phyloP scores from a whole-genome alignment of 2,329 filamentous ascomycete species.

The Aaosphaeria pasadenensis region DNA sequence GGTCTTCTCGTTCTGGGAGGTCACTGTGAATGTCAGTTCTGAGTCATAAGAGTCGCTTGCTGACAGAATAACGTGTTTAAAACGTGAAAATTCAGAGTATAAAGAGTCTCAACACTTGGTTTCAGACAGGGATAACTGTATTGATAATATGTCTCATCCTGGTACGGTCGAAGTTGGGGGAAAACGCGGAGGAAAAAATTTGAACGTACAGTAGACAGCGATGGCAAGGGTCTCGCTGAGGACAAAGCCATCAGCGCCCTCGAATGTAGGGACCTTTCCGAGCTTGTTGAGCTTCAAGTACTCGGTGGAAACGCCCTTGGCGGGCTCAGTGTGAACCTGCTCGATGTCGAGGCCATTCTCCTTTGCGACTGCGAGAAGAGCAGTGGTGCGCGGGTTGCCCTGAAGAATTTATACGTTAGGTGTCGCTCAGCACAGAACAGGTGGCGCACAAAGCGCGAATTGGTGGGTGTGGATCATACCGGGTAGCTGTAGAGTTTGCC shows the following conservation, averaged over 20 bases:
- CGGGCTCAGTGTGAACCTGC: slow-evolving; percentile 68
- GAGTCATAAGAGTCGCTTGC: slow-evolving; percentile 22
- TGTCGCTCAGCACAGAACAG: not conserved
- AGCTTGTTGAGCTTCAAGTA: slow-evolving; percentile 85
- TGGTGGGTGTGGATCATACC: slow-evolving; percentile 50
- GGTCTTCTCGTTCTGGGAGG: slow-evolving; percentile 99
- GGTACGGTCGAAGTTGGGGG: slow-evolving; percentile 1
- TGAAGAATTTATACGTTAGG: slow-evolving; percentile 41
- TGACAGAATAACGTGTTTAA: slow-evolving; percentile 1
- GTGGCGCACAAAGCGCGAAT: too few relatives aligned
- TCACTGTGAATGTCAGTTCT: slow-evolving; percentile 59
- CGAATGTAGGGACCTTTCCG: slow-evolving; percentile 89
- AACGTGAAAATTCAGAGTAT: slow-evolving; percentile 70
- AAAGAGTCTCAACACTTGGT: slow-evolving; percentile 73
- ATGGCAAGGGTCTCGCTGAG: slow-evolving; percentile 92
- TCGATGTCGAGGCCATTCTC: slow-evolving; percentile 94
- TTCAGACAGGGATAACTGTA: slow-evolving; percentile 80
- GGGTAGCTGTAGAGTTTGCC: slow-evolving; percentile 91
- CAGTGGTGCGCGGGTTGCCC: slow-evolving; percentile 86
- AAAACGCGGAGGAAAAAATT: slow-evolving; percentile 31
- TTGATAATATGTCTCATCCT: slow-evolving; percentile 74
- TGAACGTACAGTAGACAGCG: slow-evolving; percentile 85
- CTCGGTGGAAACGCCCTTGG: slow-evolving; percentile 65
- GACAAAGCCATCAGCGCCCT: slow-evolving; percentile 85
- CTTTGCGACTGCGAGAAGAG: slow-evolving; percentile 92